A percentile compares a stretch with the other conserved stretches of the same genome.
Evolutionary conservation across 805 yeast species (phyloP).

Genomic region (Suhomyces sp.): DNA sequence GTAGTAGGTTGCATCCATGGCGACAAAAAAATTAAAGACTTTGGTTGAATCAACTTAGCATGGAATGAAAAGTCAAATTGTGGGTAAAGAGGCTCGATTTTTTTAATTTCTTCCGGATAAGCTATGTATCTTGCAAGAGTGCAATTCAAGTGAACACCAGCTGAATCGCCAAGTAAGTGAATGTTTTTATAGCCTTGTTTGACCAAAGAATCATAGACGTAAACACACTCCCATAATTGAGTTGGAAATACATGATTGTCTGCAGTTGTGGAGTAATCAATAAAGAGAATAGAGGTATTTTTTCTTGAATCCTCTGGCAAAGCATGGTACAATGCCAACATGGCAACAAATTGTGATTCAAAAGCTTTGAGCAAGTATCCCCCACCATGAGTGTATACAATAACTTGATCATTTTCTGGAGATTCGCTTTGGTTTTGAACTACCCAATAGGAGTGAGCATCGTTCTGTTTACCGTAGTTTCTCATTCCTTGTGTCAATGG

Average conservation of each 20-base stretch:
- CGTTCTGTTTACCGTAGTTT: conserved; percentile 13
- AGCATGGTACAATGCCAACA: conserved; percentile 20
- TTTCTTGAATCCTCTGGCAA: conserved; percentile 14
- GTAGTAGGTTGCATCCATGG: conserved; percentile 38
- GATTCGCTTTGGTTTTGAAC: conserved; percentile 4
- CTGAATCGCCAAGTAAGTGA: conserved; percentile 20
- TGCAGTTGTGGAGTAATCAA: conserved; percentile 25
- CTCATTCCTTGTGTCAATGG: conserved; percentile 9
- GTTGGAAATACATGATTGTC: conserved; percentile 22
- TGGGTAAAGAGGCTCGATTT: conserved; percentile 19
- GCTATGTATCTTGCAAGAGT: conserved; percentile 20
- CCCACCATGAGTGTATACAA: conserved; percentile 26
- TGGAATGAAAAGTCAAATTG: conserved; percentile 17
- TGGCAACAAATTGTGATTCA: conserved; percentile 23
- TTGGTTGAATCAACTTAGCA: conserved; percentile 25
- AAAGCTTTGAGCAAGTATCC: conserved; percentile 22
- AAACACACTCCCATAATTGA: conserved; percentile 21
- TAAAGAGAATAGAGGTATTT: conserved; percentile 16
- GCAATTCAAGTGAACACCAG: conserved; percentile 16
- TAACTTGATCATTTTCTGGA: conserved; percentile 14
- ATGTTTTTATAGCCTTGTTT: conserved; percentile 16
- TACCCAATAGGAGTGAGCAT: conserved; percentile 15
- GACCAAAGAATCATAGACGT: conserved; percentile 10
- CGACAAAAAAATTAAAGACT: conserved; percentile 24
- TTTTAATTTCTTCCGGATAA: conserved; percentile 29